Evolutionary conservation across 208 protist species (phyloP).

Genomic region (Angomonas desouzai): DNA sequence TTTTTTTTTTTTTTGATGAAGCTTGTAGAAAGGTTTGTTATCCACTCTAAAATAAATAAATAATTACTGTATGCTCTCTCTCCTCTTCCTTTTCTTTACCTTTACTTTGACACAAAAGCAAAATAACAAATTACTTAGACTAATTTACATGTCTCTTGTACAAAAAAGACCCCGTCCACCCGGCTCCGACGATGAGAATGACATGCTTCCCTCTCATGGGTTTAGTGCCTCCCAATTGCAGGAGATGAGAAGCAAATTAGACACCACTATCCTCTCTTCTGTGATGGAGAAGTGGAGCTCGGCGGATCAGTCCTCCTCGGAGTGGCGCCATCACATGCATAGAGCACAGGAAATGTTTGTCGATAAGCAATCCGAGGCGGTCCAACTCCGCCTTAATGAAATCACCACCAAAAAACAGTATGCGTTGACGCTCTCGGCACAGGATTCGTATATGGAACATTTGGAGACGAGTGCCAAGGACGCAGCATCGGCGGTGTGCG

Average conservation of each 20-base stretch:
- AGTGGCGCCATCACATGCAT: neutral
- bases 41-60: too few relatives aligned
- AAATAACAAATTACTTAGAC: too few relatives aligned
- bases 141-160: neutral
- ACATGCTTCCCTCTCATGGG: neutral
- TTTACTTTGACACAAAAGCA: too few relatives aligned
- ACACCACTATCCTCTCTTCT: neutral
- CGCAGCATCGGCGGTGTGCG: neutral
- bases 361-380: neutral
- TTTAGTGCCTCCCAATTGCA: neutral
- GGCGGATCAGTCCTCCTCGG: neutral
- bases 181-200: neutral
- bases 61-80: too few relatives aligned
- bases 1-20: too few relatives aligned
- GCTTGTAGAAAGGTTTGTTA: too few relatives aligned
- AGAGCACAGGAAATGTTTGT: neutral
- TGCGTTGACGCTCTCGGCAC: neutral
- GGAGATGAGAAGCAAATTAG: neutral
- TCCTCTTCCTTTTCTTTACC: too few relatives aligned
- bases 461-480: slow-evolving; percentile 10
- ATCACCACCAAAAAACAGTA: slow-evolving; percentile 3
- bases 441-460: neutral
- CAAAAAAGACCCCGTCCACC: neutral
- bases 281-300: neutral
- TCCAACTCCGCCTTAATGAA: neutral